These are phyloP conservation scores for Cardamine resedifolia DNA, from an alignment of 345 rosid species.

Conservation along the genomic window DNA sequence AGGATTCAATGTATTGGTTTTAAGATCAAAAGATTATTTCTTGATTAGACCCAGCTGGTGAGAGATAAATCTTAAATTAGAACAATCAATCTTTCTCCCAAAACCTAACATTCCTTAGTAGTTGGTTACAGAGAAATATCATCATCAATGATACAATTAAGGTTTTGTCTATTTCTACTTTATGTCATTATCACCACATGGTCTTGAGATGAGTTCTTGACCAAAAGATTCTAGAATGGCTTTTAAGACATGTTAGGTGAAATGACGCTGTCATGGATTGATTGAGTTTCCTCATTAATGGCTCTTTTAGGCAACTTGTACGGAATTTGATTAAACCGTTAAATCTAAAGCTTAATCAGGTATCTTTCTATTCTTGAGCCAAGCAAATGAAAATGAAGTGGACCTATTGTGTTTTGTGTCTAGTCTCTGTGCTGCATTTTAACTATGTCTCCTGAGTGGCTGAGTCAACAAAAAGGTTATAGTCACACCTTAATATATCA, in stretches of 20 bases:
- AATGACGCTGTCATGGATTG: conserved; percentile 26
- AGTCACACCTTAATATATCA: conserved; percentile 16
- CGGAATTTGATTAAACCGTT: conserved; percentile 29
- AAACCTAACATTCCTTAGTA: conserved; percentile 11
- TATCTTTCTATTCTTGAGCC: conserved; percentile 26
- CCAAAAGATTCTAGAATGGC: conserved; percentile 26
- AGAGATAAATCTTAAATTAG: conserved; percentile 6
- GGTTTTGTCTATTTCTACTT: conserved; percentile 33
- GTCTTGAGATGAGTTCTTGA: conserved; percentile 32
- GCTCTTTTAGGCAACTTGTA: conserved; percentile 34
- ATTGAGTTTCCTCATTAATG: conserved; percentile 32
- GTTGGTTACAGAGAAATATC: conserved; percentile 27
- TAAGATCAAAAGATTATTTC: conserved; percentile 1
- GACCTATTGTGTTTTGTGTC: conserved; percentile 19
- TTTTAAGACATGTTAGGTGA: conserved; percentile 35
- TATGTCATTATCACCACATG: conserved; percentile 35
- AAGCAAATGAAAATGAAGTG: conserved; percentile 12
- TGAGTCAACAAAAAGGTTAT: conserved; percentile 22
- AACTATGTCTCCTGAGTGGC: conserved; percentile 26
- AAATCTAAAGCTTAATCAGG: conserved; percentile 19
- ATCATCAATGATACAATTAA: conserved; percentile 30
- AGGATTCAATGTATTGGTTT: neutral
- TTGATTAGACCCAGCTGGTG: conserved; percentile 13
- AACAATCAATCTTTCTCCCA: conserved; percentile 2
- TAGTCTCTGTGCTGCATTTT: conserved; percentile 21